Conservation (phyloP, 2,329 filamentous ascomycete genomes). For the Ophiostoma ulmi region DNA sequence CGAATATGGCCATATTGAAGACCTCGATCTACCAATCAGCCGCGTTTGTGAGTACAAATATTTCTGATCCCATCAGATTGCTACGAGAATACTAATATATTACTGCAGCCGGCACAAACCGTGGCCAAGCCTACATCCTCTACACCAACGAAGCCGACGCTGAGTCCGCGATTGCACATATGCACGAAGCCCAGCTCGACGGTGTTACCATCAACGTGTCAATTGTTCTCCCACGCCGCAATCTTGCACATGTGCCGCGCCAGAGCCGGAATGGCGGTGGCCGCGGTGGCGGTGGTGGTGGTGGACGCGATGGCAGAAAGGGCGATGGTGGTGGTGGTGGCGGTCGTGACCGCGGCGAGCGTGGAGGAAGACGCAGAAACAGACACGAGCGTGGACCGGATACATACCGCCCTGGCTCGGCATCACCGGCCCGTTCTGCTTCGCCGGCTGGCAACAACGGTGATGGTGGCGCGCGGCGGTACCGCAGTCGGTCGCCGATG, state of each 20-base stretch:
- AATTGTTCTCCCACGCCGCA: slow-evolving; percentile 77
- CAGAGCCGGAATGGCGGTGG: slow-evolving; percentile 46
- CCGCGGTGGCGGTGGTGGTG: slow-evolving; percentile 23
- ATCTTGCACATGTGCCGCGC: slow-evolving; percentile 72
- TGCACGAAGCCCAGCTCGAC: slow-evolving; percentile 96
- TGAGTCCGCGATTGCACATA: slow-evolving; percentile 84
- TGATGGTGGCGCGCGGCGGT: slow-evolving; percentile 35
- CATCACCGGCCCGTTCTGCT: slow-evolving; percentile 44
- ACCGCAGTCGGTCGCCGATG: slow-evolving; percentile 45
- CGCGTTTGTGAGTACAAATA: slow-evolving; percentile 34
- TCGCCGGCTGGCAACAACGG: slow-evolving; percentile 29
- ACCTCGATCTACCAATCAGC: slow-evolving; percentile 87
- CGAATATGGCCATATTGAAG: slow-evolving; percentile 76
- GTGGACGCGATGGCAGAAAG: slow-evolving; percentile 26
- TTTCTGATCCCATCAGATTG: neutral
- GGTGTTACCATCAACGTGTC: slow-evolving; percentile 78
- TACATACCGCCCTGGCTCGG: slow-evolving; percentile 55
- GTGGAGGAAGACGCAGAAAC: slow-evolving; percentile 1
- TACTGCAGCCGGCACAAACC: slow-evolving; percentile 47
- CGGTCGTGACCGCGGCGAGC: slow-evolving; percentile 10
- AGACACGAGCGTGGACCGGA: slow-evolving; percentile 27
- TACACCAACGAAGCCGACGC: slow-evolving; percentile 73
- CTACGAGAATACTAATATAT: neutral
- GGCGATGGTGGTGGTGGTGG: slow-evolving; percentile 22
- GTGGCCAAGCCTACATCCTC: slow-evolving; percentile 88